phyloP scores from a whole-genome alignment of 169 alveolate genomes.

The Amoebophrya sp. region DNA sequence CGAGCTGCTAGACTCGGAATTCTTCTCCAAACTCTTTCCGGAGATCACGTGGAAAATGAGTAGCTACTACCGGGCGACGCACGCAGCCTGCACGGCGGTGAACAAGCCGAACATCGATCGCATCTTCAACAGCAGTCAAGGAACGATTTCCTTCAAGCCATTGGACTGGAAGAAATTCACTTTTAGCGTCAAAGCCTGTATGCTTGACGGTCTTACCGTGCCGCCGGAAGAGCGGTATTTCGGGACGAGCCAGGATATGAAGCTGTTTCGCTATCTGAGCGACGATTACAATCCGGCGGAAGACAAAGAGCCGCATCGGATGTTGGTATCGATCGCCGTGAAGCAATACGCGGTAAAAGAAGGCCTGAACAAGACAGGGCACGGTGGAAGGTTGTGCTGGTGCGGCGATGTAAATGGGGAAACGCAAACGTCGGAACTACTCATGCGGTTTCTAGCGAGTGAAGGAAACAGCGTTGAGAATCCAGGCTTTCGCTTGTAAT shows the following conservation, averaged over 20 bases:
- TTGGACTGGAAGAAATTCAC: not conserved
- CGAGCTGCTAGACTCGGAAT: not conserved
- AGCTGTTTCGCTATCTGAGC: not conserved
- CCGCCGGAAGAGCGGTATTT: not conserved
- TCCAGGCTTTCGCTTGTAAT: too few relatives aligned
- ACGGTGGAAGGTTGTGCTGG: too few relatives aligned
- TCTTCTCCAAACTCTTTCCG: not conserved
- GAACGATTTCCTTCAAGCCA: too few relatives aligned
- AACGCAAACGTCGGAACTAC: too few relatives aligned
- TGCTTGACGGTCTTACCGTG: constrained; percentile 5
- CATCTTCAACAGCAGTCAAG: not conserved
- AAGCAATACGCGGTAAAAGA: too few relatives aligned
- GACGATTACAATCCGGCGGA: not conserved
- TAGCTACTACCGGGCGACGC: constrained; percentile 1
- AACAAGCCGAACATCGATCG: not conserved
- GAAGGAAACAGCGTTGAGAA: too few relatives aligned
- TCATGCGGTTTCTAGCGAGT: too few relatives aligned
- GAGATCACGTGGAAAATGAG: not conserved
- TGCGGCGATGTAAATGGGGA: too few relatives aligned
- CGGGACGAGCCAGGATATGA: not conserved
- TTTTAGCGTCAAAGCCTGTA: constrained; percentile 1
- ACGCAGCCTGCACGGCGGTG: not conserved
- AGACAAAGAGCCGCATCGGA: not conserved
- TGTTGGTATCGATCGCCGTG: not conserved
- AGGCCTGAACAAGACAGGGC: too few relatives aligned